These are phyloP conservation scores for Rhizopogon parksii DNA, from an alignment of 1,284 basidiomycete genomes.

Conservation along the genomic window DNA sequence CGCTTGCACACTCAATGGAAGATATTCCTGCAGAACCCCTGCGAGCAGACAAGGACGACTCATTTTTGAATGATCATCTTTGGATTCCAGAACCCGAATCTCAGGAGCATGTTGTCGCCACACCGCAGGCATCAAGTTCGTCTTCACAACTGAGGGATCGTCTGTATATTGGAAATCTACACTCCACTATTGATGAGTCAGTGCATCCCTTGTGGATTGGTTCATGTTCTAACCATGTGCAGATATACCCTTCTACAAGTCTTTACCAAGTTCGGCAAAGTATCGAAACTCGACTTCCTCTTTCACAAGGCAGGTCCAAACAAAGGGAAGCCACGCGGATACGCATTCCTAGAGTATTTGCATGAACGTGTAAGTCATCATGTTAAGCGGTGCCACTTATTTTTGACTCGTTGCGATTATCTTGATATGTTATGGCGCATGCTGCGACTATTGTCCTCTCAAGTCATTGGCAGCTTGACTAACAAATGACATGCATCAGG, in stretches of 20 bases:
- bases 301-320: slow-evolving; percentile 89
- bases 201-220: slow-evolving; percentile 24
- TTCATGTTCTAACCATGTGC: slow-evolving; percentile 12
- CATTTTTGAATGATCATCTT: slow-evolving; percentile 18
- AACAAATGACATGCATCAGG: slow-evolving; percentile 41
- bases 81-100: slow-evolving; percentile 28
- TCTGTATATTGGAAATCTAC: slow-evolving; percentile 89
- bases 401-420: slow-evolving; percentile 22
- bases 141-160: slow-evolving; percentile 52
- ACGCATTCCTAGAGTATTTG: slow-evolving; percentile 88
- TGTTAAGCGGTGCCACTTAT: slow-evolving; percentile 16
- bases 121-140: slow-evolving; percentile 15
- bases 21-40: background rate
- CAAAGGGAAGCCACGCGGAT: slow-evolving; percentile 91
- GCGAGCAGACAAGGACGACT: background rate
- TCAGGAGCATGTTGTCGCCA: background rate
- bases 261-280: slow-evolving; percentile 87
- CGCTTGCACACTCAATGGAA: background rate
- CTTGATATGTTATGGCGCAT: background rate
- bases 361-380: slow-evolving; percentile 65
- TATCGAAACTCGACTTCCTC: slow-evolving; percentile 88
- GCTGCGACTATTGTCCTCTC: background rate
- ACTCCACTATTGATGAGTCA: slow-evolving; percentile 85
- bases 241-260: slow-evolving; percentile 85
- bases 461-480: slow-evolving; percentile 2